Evolutionary conservation across 192 early-diverging fungal species (phyloP).

Genomic region (Coemansia guatemalensis): DNA sequence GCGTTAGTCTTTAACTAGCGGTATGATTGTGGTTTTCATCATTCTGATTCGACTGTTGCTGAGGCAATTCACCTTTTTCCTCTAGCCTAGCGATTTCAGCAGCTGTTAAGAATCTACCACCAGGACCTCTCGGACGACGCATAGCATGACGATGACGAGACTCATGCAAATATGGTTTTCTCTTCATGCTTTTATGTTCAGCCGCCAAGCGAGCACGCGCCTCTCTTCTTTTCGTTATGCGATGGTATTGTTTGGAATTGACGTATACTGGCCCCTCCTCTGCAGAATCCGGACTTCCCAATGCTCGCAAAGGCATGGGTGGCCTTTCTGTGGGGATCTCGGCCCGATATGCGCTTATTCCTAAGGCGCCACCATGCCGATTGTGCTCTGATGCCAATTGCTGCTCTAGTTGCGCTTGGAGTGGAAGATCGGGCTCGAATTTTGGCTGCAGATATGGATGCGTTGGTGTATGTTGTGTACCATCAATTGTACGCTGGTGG

Average conservation of each 20-base stretch:
- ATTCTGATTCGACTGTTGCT: not conserved
- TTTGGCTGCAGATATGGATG: constrained; percentile 11
- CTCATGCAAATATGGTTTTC: constrained; percentile 95
- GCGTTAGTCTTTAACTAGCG: too few relatives aligned
- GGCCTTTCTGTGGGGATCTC: not conserved
- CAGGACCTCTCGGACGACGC: constrained; percentile 93
- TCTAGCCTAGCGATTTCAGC: constrained; percentile 72
- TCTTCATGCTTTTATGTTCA: constrained; percentile 69
- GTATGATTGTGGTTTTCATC: constrained; percentile 2
- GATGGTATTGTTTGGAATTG: constrained; percentile 98
- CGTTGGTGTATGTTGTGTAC: constrained; percentile 2
- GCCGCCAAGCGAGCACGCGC: constrained; percentile 84
- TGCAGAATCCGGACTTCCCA: constrained; percentile 42
- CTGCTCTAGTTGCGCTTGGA: constrained; percentile 31
- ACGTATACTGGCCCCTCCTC: constrained; percentile 93
- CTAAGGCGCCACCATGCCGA: not conserved
- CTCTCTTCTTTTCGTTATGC: constrained; percentile 92
- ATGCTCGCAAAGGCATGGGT: constrained; percentile 6
- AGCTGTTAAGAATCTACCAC: constrained; percentile 91
- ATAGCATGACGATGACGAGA: constrained; percentile 97
- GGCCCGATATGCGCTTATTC: too few relatives aligned
- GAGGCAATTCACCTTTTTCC: constrained; percentile 39
- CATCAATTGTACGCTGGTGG: constrained; percentile 7
- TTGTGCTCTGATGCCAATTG: constrained; percentile 16
- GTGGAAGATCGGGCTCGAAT: constrained; percentile 16